Percentiles rank a stretch among this genome's conserved stretches.
Evolutionary conservation across 495 filamentous ascomycete species (phyloP).

Genomic region (Hamigera avellanea): DNA sequence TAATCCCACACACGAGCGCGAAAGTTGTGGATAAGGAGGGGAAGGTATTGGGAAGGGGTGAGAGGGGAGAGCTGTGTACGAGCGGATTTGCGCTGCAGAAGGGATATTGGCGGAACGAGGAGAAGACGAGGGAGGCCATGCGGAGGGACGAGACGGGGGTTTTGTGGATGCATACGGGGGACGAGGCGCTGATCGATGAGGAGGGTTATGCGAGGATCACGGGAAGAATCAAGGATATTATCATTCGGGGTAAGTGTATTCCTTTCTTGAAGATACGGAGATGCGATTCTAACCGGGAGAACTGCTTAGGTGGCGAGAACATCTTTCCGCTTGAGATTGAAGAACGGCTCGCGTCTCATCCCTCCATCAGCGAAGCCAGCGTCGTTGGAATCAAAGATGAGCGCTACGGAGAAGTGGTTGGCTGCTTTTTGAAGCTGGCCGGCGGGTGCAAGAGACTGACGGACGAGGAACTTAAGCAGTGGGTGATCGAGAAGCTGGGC

Average conservation of each 20-base stretch:
- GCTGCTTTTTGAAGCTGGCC: conserved; percentile 10
- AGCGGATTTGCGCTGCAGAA: conserved; percentile 70
- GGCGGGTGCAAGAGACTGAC: not conserved
- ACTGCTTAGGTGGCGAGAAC: conserved; percentile 16
- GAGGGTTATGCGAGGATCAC: conserved; percentile 23
- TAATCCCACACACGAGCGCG: conserved; percentile 60
- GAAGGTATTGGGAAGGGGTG: conserved; percentile 35
- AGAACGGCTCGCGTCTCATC: conserved; percentile 9
- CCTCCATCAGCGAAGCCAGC: conserved; percentile 8
- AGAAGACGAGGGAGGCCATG: conserved; percentile 54
- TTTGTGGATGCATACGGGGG: conserved; percentile 18
- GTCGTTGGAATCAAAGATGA: conserved; percentile 12
- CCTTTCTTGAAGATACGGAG: not conserved
- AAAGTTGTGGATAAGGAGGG: conserved; percentile 58
- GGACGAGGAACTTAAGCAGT: conserved; percentile 12
- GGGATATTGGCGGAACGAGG: conserved; percentile 64
- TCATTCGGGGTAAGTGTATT: conserved; percentile 33
- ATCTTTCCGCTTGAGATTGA: conserved; percentile 18
- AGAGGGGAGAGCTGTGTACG: conserved; percentile 64
- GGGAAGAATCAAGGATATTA: conserved; percentile 54
- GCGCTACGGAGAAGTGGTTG: conserved; percentile 23
- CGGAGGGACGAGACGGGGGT: conserved; percentile 8
- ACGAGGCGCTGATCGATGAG: conserved; percentile 11
- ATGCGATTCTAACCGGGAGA: not conserved
- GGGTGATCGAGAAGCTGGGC: conserved; percentile 38